Conservation (phyloP, 2,329 filamentous ascomycete genomes). For the Trichophyton rubrum region DNA sequence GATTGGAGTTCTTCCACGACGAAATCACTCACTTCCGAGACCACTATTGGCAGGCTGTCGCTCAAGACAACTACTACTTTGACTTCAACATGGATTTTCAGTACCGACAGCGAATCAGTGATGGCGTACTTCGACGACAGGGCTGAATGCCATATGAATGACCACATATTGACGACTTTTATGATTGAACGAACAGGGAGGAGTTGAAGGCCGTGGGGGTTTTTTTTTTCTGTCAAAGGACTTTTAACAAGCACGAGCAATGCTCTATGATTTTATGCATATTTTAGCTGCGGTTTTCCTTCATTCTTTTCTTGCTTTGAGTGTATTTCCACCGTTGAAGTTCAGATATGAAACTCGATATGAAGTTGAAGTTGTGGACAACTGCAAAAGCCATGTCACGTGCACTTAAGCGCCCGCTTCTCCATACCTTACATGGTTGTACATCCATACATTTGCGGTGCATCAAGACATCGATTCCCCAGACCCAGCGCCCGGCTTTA, state of each 20-base stretch:
- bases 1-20: slow-evolving; percentile 19
- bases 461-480: neutral
- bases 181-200: neutral
- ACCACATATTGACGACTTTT: neutral
- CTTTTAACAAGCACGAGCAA: neutral
- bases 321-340: neutral
- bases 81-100: neutral
- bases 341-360: neutral
- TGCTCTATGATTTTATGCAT: neutral
- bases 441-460: neutral
- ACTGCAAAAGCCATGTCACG: neutral
- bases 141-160: no score
- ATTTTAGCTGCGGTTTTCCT: neutral
- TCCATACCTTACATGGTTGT: neutral
- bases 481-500: neutral
- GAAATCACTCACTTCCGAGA: slow-evolving; percentile 23
- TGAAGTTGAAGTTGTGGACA: no score
- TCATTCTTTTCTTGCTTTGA: no score
- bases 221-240: neutral
- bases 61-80: slow-evolving; percentile 3
- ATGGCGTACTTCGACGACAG: neutral
- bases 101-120: neutral
- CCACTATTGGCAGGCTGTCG: slow-evolving; percentile 2
- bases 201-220: neutral
- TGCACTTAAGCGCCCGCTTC: neutral